Evolutionary conservation across 2,329 filamentous ascomycete genomes (phyloP), one percentile per base, ranked within the genome.

Genomic region (Rutstroemia sp.): DNA sequence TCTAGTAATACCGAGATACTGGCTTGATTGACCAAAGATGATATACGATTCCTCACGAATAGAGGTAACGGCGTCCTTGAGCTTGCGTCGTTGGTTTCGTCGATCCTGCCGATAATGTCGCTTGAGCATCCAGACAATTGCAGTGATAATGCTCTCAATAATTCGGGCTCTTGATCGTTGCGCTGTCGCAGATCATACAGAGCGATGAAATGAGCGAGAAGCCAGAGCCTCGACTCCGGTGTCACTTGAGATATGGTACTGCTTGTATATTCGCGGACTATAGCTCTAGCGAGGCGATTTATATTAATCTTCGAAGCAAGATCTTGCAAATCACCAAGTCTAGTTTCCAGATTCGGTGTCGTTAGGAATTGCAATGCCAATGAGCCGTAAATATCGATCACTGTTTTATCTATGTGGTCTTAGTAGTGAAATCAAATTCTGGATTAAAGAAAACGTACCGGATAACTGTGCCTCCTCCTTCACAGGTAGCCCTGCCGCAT

Each of bases 21-120:
- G 45, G 85, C 79, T 68, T 89, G 82, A 60, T 91, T 85, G 34
- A 95, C 82, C 7, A 96, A 74, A 9, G 85, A 87, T 16, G 80
- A 71, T 2, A 96, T 74, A 63, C 90, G 82, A 0, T 79, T 75
- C 48, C 79, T 78, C 12, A 95, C 71, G 66, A 90, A 87, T 0
- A 75, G 64, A 60, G 79, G 71, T 16, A 83, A 64, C 8, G 69
- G 67, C 45, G 62, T 12, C 30, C 57, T 9, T 48, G 46, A 18
- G 39, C 14, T 18, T 52, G 75, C 72, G 61, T 7, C n/a, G 4
- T 81, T 77, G 34, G 76, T 74, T 65, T 37, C 64, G 67, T 65
- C 69, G 48, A 79, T 67, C 2, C 77, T 74, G 39, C 74, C 65
- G 46, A 77, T 74, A 51, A 85, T 80, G 9, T 80, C 77, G 9